Conservation (phyloP, 2,329 filamentous ascomycete species). For the Aureobasidium sp. region DNA sequence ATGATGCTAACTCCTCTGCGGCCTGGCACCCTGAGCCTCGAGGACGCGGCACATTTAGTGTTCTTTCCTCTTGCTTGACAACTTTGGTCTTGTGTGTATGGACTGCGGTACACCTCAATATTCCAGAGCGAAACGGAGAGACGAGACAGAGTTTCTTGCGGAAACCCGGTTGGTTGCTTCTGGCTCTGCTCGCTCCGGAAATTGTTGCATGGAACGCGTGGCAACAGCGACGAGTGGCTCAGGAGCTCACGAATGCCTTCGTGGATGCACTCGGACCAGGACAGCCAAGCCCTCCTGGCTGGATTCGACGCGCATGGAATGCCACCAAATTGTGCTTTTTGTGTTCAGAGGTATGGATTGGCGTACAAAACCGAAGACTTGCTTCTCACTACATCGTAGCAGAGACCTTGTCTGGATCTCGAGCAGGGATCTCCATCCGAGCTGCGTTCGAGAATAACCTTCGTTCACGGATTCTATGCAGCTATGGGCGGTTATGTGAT, state of each 20-base stretch:
- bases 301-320: neutral
- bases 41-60: slow-evolving; percentile 14
- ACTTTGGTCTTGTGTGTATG: slow-evolving; percentile 16
- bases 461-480: neutral
- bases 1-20: neutral
- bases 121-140: neutral
- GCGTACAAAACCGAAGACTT: neutral
- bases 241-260: neutral
- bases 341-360: neutral
- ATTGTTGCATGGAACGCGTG: neutral
- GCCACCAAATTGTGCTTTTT: neutral
- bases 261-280: neutral
- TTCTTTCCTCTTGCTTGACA: slow-evolving; percentile 15
- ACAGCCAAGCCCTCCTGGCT: neutral
- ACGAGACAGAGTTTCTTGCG: slow-evolving; percentile 3
- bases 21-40: slow-evolving; percentile 16
- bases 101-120: slow-evolving; percentile 17
- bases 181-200: slow-evolving; percentile 16
- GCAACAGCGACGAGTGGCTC: neutral
- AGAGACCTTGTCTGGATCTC: neutral
- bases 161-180: slow-evolving; percentile 14
- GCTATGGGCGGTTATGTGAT: neutral
- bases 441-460: neutral
- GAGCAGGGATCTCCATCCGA: neutral
- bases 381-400: neutral